A percentile compares a stretch with the other conserved stretches of the same genome.
These are phyloP conservation scores for Protea cynaroides DNA, from an alignment of 164 flowering plant species.

Conservation along the genomic window DNA sequence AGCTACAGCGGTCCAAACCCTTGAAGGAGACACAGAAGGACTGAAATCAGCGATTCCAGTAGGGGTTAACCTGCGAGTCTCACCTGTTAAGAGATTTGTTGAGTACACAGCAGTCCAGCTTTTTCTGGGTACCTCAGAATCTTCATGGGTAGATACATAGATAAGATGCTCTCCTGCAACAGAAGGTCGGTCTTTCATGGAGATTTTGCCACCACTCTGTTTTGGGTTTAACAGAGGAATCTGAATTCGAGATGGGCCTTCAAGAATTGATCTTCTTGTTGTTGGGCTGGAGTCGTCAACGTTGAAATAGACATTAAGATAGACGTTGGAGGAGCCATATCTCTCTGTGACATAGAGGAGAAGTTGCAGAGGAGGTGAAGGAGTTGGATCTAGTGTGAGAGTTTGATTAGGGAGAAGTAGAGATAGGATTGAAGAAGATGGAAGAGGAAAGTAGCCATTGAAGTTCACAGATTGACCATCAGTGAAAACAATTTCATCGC, in stretches of 20 bases:
- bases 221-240: slow-evolving; percentile 27
- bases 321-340: slow-evolving; percentile 44
- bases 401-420: slow-evolving; percentile 16
- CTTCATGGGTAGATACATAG: slow-evolving; percentile 79
- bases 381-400: slow-evolving; percentile 3
- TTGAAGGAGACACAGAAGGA: slow-evolving; percentile 85
- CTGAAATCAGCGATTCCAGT: slow-evolving; percentile 66
- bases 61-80: slow-evolving; percentile 68
- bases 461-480: slow-evolving; percentile 65
- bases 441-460: slow-evolving; percentile 66
- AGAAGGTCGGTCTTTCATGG: slow-evolving; percentile 73
- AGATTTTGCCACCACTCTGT: slow-evolving; percentile 14
- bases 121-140: slow-evolving; percentile 45
- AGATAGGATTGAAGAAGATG: slow-evolving; percentile 25
- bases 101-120: slow-evolving; percentile 92
- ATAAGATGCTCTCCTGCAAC: slow-evolving; percentile 46
- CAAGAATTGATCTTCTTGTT: slow-evolving; percentile 31
- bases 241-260: slow-evolving; percentile 24
- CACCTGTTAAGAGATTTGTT: slow-evolving; percentile 44
- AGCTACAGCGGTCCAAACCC: slow-evolving; percentile 77
- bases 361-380: slow-evolving; percentile 1
- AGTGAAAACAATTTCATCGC: slow-evolving; percentile 48
- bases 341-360: slow-evolving; percentile 66
- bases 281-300: slow-evolving; percentile 6
- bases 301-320: slow-evolving; percentile 31